Base-by-base conservation (phyloP, 768 basidiomycete genomes). In the Lactarius hengduanensis region DNA sequence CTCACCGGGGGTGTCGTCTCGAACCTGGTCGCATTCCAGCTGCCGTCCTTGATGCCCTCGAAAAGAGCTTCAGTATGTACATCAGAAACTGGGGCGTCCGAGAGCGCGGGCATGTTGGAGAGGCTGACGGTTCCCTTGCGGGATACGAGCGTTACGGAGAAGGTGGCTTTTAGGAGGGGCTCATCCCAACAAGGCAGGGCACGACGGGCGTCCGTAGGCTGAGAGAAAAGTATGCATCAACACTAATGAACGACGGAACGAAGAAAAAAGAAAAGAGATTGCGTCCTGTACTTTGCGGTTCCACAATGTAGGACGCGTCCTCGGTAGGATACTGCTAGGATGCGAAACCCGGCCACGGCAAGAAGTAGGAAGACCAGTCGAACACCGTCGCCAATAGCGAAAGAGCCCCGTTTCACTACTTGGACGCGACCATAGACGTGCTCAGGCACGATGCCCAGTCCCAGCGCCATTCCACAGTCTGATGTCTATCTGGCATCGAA, bases 141-240 rank as follows among this genome's bases (percentile, higher is more conserved):
- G n/a, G 93, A 92, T 72, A 96, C 82, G 82, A 96, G 80, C 15
- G 88, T 89, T 65, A 94, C 79, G 0, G 83, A 73, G 74, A 89
- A 92, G 2, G 89, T 94, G 0, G 94, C 90, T 76, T 98, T 98
- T 71, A 96, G 81, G 43, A 86, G 81, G 20, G 96, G 96, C 74
- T 97, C 95, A 74, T 97, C 96, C 92, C 92, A 96, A 78, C 89
- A 92, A 32, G 92, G 92, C 76, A 93, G 91, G 7, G 89, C 86
- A 50, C 85, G 83, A 59, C 95, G 81, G 9, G 96, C 95, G 66
- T 88, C 88, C 47, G 92, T 96, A 47, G 95, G 88, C 89, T 96
- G 26, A n/a, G 22, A 38, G 36, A 18, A 22, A 43, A 10, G 28
- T 36, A 34, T 15, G 4, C 4, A 41, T 67, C 53, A 63, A 34